These are phyloP conservation scores for Phytophthora pluvialis DNA, from an alignment of 352 stramenopile genomes.

Conservation along the genomic window DNA sequence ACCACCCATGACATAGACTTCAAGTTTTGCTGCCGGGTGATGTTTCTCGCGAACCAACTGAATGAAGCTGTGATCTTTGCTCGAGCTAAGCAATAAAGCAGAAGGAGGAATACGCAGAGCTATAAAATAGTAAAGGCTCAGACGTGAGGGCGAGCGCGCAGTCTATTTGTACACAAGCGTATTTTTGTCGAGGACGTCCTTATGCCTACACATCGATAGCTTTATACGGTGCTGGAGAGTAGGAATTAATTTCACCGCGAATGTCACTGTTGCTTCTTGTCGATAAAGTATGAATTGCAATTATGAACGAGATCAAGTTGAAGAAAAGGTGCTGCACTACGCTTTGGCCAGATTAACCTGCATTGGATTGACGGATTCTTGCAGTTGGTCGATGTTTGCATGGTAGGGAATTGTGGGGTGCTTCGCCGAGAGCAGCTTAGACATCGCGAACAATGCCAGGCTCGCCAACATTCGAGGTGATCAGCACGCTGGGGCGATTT, in stretches of 20 bases:
- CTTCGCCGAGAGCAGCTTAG: conserved; percentile 6
- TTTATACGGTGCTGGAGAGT: not conserved
- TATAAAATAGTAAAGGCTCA: not conserved
- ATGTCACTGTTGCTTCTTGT: not conserved
- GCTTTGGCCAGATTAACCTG: not conserved
- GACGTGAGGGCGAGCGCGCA: not conserved
- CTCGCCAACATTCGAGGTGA: conserved; percentile 27
- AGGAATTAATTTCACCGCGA: not conserved
- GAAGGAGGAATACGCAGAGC: not conserved
- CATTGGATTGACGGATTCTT: not conserved
- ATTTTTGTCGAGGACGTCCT: conserved; percentile 16
- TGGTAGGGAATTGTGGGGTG: not conserved
- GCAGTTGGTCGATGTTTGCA: not conserved
- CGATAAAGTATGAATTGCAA: conserved; percentile 13
- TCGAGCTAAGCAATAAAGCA: not conserved
- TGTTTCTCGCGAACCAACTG: not conserved
- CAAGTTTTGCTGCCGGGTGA: not conserved
- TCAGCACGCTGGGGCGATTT: conserved; percentile 23
- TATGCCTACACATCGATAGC: not conserved
- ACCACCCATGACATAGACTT: conserved; percentile 44
- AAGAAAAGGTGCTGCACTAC: conserved; percentile 1
- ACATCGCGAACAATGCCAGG: conserved; percentile 24
- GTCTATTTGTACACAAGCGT: conserved; percentile 14
- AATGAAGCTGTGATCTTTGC: not conserved
- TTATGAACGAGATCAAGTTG: conserved; percentile 17